These are phyloP conservation scores for Panaeolus cyanescens DNA, from an alignment of 768 basidiomycete species.

Conservation along the genomic window DNA sequence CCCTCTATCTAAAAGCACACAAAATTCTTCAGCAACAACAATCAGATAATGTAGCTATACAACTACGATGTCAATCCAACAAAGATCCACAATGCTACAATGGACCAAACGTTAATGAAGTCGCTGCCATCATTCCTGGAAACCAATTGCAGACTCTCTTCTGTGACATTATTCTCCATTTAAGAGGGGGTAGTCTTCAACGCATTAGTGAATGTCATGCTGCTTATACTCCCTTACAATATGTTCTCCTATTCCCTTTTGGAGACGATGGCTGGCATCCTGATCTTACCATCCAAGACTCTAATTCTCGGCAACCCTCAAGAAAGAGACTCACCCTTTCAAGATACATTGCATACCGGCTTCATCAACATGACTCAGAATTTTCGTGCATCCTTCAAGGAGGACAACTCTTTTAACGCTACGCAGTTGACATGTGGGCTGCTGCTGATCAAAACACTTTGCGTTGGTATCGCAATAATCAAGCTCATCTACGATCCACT, in stretches of 20 bases:
- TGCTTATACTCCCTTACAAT: slow-evolving; percentile 16
- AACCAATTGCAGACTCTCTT: slow-evolving; percentile 16
- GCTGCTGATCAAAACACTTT: slow-evolving; percentile 38
- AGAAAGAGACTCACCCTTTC: slow-evolving; percentile 26
- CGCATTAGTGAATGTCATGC: slow-evolving; percentile 18
- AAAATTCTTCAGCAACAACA: too few relatives aligned
- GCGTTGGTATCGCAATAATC: slow-evolving; percentile 30
- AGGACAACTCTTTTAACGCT: slow-evolving; percentile 38
- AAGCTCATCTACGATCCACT: slow-evolving; percentile 32
- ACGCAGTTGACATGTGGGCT: slow-evolving; percentile 38
- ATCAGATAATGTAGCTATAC: neutral
- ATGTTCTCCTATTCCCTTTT: slow-evolving; percentile 16
- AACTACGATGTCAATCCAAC: neutral
- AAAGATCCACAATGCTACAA: slow-evolving; percentile 32
- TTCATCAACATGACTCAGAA: slow-evolving; percentile 26
- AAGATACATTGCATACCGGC: slow-evolving; percentile 29
- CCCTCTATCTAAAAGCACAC: too few relatives aligned
- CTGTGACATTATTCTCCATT: slow-evolving; percentile 12
- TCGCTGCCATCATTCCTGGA: slow-evolving; percentile 11
- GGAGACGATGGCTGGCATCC: slow-evolving; percentile 18
- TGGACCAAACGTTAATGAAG: slow-evolving; percentile 14
- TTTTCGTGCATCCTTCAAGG: slow-evolving; percentile 30
- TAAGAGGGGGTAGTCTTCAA: neutral
- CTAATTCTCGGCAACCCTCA: slow-evolving; percentile 25
- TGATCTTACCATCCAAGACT: slow-evolving; percentile 17